These are phyloP conservation scores for Tuber umbilicatum DNA, from an alignment of 495 filamentous ascomycete species.

Conservation along the genomic window DNA sequence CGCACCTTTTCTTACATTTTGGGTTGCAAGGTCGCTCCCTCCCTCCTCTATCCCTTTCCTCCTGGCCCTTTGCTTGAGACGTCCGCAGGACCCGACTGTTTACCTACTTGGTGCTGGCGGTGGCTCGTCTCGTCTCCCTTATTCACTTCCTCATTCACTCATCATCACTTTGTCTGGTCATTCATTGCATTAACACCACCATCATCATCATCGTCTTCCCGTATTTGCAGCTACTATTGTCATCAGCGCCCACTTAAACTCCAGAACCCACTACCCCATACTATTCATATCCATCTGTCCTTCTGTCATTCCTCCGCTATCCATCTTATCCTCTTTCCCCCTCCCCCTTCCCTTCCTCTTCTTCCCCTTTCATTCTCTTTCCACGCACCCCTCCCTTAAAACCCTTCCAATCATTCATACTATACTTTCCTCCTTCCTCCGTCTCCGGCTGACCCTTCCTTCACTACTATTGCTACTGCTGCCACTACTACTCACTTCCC, in stretches of 20 bases:
- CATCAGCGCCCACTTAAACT: background rate
- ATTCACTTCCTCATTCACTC: background rate
- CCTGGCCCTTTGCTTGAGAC: background rate
- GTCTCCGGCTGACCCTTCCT: conserved; percentile 6
- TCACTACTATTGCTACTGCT: background rate
- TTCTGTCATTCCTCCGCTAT: background rate
- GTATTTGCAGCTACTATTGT: background rate
- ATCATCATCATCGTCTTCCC: conserved; percentile 23
- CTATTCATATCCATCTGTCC: background rate
- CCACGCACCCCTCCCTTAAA: conserved; percentile 15
- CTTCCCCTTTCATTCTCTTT: conserved; percentile 12
- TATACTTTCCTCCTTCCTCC: conserved; percentile 4
- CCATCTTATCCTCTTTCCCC: conserved; percentile 13
- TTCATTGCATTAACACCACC: conserved; percentile 5
- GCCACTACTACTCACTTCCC: background rate
- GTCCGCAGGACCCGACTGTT: background rate
- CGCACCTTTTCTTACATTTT: conserved; percentile 36
- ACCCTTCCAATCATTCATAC: conserved; percentile 12
- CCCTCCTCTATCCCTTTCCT: conserved; percentile 23
- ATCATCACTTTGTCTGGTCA: background rate
- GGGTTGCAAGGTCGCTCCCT: conserved; percentile 37
- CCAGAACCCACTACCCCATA: background rate
- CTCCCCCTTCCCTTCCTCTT: conserved; percentile 11
- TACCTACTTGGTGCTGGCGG: background rate
- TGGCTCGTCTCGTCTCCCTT: background rate